Conservation (phyloP, 495 filamentous ascomycete species). For the Oidiodendron maius region DNA sequence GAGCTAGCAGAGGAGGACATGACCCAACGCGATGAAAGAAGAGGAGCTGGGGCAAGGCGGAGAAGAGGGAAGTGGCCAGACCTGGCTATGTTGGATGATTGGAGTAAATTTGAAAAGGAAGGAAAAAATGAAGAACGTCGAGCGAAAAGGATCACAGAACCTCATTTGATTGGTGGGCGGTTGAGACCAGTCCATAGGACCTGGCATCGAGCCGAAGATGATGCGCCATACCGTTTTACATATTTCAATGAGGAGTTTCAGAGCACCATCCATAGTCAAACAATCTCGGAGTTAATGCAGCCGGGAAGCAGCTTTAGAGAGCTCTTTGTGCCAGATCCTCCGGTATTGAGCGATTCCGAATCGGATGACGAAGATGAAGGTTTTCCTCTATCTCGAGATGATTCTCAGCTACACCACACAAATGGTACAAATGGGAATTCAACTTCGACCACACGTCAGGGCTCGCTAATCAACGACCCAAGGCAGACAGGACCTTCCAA, state of each 20-base stretch:
- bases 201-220: slow-evolving; percentile 87
- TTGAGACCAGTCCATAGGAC: slow-evolving; percentile 70
- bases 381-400: slow-evolving; percentile 3
- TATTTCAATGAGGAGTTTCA: slow-evolving; percentile 98
- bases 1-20: slow-evolving; percentile 74
- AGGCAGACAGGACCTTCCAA: neutral
- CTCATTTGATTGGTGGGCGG: slow-evolving; percentile 82
- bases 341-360: slow-evolving; percentile 50
- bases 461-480: slow-evolving; percentile 10
- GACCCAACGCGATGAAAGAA: slow-evolving; percentile 25
- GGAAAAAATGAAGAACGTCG: slow-evolving; percentile 80
- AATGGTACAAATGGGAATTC: slow-evolving; percentile 20
- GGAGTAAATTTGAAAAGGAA: slow-evolving; percentile 88
- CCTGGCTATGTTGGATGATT: slow-evolving; percentile 76
- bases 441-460: slow-evolving; percentile 12
- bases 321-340: slow-evolving; percentile 62
- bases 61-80: slow-evolving; percentile 51
- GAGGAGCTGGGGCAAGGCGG: slow-evolving; percentile 39
- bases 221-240: slow-evolving; percentile 89
- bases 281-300: slow-evolving; percentile 84
- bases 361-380: slow-evolving; percentile 33
- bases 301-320: slow-evolving; percentile 77
- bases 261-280: slow-evolving; percentile 91
- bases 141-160: slow-evolving; percentile 88
- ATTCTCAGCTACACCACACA: slow-evolving; percentile 14